Evolutionary conservation across 768 basidiomycete species (phyloP).

Genomic region (Mycena leptocephala): DNA sequence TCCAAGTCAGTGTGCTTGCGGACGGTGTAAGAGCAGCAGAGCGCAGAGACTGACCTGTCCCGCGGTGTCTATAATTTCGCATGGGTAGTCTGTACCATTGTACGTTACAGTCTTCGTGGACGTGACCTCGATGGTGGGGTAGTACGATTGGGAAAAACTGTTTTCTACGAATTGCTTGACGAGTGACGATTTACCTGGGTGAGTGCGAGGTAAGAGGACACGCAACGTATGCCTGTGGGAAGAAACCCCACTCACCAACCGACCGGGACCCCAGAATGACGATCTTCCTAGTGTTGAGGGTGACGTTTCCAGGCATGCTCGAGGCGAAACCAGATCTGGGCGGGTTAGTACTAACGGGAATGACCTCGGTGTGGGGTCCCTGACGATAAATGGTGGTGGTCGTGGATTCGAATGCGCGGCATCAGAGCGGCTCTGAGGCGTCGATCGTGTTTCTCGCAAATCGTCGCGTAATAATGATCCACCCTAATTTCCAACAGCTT

Average conservation of each 20-base stretch:
- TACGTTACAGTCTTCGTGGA: conserved; percentile 89
- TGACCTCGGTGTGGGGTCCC: neutral
- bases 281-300: conserved; percentile 71
- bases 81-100: conserved; percentile 93
- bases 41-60: conserved; percentile 80
- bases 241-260: conserved; percentile 74
- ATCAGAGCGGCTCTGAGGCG: neutral
- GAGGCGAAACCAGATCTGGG: neutral
- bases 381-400: neutral
- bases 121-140: conserved; percentile 95
- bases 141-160: conserved; percentile 93
- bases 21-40: conserved; percentile 4
- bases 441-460: neutral
- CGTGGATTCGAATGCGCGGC: neutral
- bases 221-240: conserved; percentile 33
- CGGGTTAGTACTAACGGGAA: neutral
- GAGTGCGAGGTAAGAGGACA: conserved; percentile 22
- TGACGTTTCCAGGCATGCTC: conserved; percentile 18
- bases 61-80: conserved; percentile 98
- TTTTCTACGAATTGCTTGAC: conserved; percentile 95
- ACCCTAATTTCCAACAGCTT: neutral
- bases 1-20: neutral
- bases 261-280: conserved; percentile 90
- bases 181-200: conserved; percentile 92
- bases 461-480: neutral